Conservation (phyloP, 768 basidiomycete species). For the Tephrocybe sp. region DNA sequence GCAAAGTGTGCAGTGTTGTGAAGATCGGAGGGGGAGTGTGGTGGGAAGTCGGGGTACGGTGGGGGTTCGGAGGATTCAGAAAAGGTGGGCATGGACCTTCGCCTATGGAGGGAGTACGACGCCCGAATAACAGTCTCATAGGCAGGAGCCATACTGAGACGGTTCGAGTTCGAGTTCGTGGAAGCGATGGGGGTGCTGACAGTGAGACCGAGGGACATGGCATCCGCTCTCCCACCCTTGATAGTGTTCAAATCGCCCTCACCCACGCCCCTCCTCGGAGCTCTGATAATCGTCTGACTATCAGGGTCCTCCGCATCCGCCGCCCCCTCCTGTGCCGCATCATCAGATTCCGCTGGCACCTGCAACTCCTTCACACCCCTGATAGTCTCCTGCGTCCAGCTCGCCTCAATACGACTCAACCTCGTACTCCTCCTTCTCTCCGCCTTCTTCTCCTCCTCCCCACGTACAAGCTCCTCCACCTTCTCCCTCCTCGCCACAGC, state of each 20-base stretch:
- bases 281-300: background rate
- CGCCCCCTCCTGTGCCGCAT: background rate
- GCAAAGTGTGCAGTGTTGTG: conserved; percentile 15
- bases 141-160: conserved; percentile 31
- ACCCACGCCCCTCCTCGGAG: background rate
- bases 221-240: background rate
- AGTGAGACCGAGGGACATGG: background rate
- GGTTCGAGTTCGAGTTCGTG: conserved; percentile 26
- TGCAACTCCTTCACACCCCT: background rate
- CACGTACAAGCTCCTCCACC: conserved; percentile 30
- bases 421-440: conserved; percentile 12
- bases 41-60: conserved; percentile 53
- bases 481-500: conserved; percentile 30
- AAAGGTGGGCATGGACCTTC: conserved; percentile 72
- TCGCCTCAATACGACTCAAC: background rate
- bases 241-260: background rate
- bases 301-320: background rate
- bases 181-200: background rate
- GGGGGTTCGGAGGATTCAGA: conserved; percentile 60
- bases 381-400: background rate
- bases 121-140: conserved; percentile 34
- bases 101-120: conserved; percentile 44
- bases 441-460: conserved; percentile 25
- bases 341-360: background rate
- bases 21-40: conserved; percentile 7